Percentiles rank a stretch among this genome's conserved stretches.
phyloP scores from a whole-genome alignment of 257 asterid species.

The Ophiorrhiza pumila region DNA sequence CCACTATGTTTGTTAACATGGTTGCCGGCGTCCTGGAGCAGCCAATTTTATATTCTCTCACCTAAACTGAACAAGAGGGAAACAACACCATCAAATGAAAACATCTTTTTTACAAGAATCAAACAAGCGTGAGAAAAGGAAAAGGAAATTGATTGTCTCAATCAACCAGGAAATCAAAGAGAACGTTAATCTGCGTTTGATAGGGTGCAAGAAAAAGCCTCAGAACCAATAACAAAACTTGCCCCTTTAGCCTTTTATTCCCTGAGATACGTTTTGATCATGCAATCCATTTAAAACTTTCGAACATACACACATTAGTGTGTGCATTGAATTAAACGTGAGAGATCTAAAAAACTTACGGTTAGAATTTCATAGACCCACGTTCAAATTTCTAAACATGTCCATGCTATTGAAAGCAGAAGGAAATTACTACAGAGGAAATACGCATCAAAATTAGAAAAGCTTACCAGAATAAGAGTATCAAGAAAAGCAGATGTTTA shows the following conservation, averaged over 20 bases:
- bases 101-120: too few relatives aligned
- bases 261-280: background rate
- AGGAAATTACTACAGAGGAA: background rate
- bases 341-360: too few relatives aligned
- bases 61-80: background rate
- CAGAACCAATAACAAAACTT: background rate
- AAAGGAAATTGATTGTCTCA: background rate
- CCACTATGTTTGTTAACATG: slow-evolving; percentile 18
- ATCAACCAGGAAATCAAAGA: background rate
- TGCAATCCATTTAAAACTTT: background rate
- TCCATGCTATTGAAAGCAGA: background rate
- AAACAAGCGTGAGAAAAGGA: too few relatives aligned
- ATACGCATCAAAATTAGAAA: too few relatives aligned
- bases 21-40: slow-evolving; percentile 16
- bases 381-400: background rate
- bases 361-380: background rate
- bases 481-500: background rate
- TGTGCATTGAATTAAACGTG: too few relatives aligned
- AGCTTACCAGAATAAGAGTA: background rate
- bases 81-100: background rate
- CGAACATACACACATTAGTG: too few relatives aligned
- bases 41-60: background rate
- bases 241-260: background rate
- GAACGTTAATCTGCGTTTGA: background rate
- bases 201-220: background rate